phyloP scores from a whole-genome alignment of 2,329 filamentous ascomycete species.

The Pseudopyrenochaeta lycopersici region DNA sequence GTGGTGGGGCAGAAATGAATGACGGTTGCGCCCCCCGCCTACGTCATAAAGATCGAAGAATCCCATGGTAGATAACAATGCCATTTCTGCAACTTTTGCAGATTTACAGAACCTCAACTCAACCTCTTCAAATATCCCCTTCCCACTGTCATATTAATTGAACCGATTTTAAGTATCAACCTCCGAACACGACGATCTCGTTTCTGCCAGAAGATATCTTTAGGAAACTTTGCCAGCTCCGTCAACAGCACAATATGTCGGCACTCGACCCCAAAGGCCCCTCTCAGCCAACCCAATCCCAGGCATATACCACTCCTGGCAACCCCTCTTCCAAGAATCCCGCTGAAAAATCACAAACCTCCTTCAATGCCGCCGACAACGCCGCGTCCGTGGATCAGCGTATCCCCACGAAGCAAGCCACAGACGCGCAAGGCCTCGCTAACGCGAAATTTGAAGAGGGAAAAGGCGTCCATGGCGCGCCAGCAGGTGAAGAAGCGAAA shows the following conservation, averaged over 20 bases:
- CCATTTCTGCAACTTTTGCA: background rate
- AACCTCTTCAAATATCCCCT: no score
- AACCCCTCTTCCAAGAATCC: slow-evolving; percentile 57
- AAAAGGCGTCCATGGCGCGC: slow-evolving; percentile 54
- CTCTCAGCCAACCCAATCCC: slow-evolving; percentile 54
- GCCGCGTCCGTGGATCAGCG: slow-evolving; percentile 27
- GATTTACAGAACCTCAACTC: background rate
- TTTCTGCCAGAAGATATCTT: no score
- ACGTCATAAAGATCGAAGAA: slow-evolving; percentile 35
- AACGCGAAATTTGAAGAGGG: slow-evolving; percentile 38
- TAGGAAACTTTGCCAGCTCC: background rate
- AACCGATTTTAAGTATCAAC: no score
- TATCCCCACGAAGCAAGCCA: slow-evolving; percentile 49
- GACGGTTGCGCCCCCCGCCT: slow-evolving; percentile 37
- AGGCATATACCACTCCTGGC: slow-evolving; percentile 57
- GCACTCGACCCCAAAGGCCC: slow-evolving; percentile 52
- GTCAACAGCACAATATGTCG: slow-evolving; percentile 40
- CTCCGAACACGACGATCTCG: no score
- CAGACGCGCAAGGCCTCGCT: slow-evolving; percentile 49
- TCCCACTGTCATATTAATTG: no score
- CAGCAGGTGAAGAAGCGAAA: slow-evolving; percentile 54
- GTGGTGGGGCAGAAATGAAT: slow-evolving; percentile 29
- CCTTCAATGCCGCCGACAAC: slow-evolving; percentile 46
- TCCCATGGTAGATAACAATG: slow-evolving; percentile 5
- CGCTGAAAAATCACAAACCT: slow-evolving; percentile 45